Percentiles rank a stretch among this genome's conserved stretches.
Conservation (phyloP, 306 rosid species). For the Hylodesmum podocarpum region DNA sequence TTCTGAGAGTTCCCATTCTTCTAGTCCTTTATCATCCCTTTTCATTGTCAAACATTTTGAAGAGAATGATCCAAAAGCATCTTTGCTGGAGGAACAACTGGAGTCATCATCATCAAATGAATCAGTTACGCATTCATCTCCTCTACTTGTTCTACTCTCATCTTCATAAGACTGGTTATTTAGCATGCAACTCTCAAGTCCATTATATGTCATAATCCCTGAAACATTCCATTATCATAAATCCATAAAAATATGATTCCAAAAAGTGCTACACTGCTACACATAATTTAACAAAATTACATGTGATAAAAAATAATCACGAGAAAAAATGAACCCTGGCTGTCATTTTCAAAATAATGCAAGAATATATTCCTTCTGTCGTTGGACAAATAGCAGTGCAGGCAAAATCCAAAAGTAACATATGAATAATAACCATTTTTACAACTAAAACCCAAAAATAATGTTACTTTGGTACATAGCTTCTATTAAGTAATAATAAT, state of each 20-base stretch:
- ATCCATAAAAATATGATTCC: not conserved
- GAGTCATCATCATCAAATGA: conserved; percentile 70
- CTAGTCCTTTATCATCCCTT: conserved; percentile 57
- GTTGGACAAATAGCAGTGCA: conserved; percentile 28
- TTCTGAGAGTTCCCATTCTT: conserved; percentile 72
- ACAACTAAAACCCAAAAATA: conserved; percentile 2
- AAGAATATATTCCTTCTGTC: conserved; percentile 42
- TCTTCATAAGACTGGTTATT: conserved; percentile 65
- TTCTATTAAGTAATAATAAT: not conserved
- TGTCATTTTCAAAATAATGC: conserved; percentile 36
- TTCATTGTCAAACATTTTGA: conserved; percentile 70
- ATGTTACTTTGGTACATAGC: not conserved
- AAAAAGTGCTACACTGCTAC: not conserved
- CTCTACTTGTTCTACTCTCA: conserved; percentile 77
- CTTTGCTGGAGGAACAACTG: conserved; percentile 86
- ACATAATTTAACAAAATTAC: not conserved
- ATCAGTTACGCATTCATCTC: conserved; percentile 81
- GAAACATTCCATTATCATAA: conserved; percentile 36
- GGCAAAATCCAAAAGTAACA: conserved; percentile 39
- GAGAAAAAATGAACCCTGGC: not conserved
- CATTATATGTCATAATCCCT: conserved; percentile 87
- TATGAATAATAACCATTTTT: not conserved
- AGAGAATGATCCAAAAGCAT: conserved; percentile 79
- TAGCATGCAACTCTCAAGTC: conserved; percentile 85
- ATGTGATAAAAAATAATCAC: conserved; percentile 6